Percentiles rank a stretch among this genome's conserved stretches.
Evolutionary conservation across 2,329 filamentous ascomycete genomes (phyloP).

Genomic region (Blastomyces silverae): DNA sequence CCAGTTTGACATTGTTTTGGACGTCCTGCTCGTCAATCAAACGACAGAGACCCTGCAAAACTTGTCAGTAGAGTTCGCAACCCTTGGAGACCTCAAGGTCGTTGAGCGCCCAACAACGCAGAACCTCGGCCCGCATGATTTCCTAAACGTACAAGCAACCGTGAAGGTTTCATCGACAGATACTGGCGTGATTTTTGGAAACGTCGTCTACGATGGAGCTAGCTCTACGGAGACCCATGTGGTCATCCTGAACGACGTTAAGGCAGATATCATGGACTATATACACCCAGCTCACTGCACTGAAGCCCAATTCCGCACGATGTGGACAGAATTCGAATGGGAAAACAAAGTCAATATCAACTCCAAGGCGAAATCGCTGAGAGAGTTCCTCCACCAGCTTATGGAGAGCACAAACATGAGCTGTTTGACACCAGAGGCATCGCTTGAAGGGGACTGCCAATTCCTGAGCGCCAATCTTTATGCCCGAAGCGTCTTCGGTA

Average conservation of each 20-base stretch:
- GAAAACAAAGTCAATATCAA: slow-evolving; percentile 99
- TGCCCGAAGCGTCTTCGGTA: slow-evolving; percentile 95
- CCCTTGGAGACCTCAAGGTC: slow-evolving; percentile 92
- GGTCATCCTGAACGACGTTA: slow-evolving; percentile 94
- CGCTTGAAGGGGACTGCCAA: slow-evolving; percentile 93
- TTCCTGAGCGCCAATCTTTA: slow-evolving; percentile 97
- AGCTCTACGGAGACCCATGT: slow-evolving; percentile 91
- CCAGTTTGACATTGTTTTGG: slow-evolving; percentile 96
- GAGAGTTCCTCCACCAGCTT: slow-evolving; percentile 85
- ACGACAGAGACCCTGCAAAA: slow-evolving; percentile 96
- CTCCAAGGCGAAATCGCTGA: slow-evolving; percentile 84
- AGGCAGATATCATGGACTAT: slow-evolving; percentile 99
- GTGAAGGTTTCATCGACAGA: slow-evolving; percentile 98
- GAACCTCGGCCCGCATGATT: slow-evolving; percentile 90
- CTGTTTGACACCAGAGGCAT: slow-evolving; percentile 92
- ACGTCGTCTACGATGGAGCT: slow-evolving; percentile 93
- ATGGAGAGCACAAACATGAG: slow-evolving; percentile 99
- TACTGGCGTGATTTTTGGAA: slow-evolving; percentile 97
- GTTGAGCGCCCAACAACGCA: slow-evolving; percentile 95
- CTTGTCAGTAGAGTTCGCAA: slow-evolving; percentile 96
- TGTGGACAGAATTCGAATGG: slow-evolving; percentile 99
- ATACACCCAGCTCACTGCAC: slow-evolving; percentile 95
- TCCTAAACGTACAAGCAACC: slow-evolving; percentile 96
- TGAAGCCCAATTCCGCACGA: slow-evolving; percentile 97
- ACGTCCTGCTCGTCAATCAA: slow-evolving; percentile 95